Base-by-base conservation (phyloP, 441 rosid genomes). In the Gossypium davidsonii region DNA sequence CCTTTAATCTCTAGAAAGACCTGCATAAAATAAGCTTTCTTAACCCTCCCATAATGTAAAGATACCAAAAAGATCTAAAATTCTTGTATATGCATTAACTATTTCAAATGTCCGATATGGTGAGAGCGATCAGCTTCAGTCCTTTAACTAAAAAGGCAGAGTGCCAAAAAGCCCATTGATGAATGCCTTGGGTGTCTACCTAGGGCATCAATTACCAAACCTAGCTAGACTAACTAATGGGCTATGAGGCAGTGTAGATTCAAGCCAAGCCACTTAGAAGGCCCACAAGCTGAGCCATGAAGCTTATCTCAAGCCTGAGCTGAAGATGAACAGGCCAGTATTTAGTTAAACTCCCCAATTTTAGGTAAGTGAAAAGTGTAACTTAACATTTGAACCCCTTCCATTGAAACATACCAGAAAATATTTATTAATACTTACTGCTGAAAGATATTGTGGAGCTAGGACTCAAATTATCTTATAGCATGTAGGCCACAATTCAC, bases 1-100 rank as follows among this genome's bases (percentile, higher is more conserved):
- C 91, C 97, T 83, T 88, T 95, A 72, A 92, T 87, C 83, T 95
- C 96, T 55, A 73, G 77, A 89, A 94, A 91, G 67, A 92, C 87
- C 97, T 91, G 90, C 80, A 79, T 79, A 4, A 64, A 72, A 75
- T 34, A 56, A 70, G 49, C 10, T 61, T 70, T 31, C 37, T 56
- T 70, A 25, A 73, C 56, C 74, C 10, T 39, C 46, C 71, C 8
- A 52, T n/a, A 70, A 70, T 31, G 39, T 0, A 31, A 18, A 51
- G 18, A 70, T 6, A 28, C 26, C 6, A 4, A 21, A 8, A 46
- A 25, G 10, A 31, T 73, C 25, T 51, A 49, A 55, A 73, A 64
- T 61, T 71, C 75, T 12, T 14, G 70, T 78, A 73, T 31, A 63
- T 14, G 31, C 48, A 51, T 9, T 28, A 15, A 51, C 8, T 15